phyloP scores from a whole-genome alignment of 495 filamentous ascomycete species.

The Sordaria brevicollis region DNA sequence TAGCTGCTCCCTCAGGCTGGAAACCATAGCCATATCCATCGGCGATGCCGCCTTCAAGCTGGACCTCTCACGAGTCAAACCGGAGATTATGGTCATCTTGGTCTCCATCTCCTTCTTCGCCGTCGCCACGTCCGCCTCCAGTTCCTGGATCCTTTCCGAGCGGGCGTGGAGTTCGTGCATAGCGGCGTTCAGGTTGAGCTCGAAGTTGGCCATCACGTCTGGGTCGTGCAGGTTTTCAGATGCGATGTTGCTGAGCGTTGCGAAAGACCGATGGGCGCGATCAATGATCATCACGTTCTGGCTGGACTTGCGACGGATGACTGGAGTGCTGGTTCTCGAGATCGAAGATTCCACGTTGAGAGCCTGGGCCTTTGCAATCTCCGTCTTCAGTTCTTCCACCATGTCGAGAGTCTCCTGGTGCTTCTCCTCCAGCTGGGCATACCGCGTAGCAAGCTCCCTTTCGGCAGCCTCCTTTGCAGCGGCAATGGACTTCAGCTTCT shows the following conservation, averaged over 20 bases:
- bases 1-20: slow-evolving; percentile 76
- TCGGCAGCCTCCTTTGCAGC: slow-evolving; percentile 70
- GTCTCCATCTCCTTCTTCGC: slow-evolving; percentile 93
- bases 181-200: slow-evolving; percentile 78
- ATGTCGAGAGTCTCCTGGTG: slow-evolving; percentile 74
- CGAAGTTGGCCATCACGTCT: slow-evolving; percentile 84
- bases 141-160: slow-evolving; percentile 77
- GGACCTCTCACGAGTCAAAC: slow-evolving; percentile 82
- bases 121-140: slow-evolving; percentile 74
- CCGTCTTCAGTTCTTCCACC: slow-evolving; percentile 80
- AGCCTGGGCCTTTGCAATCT: slow-evolving; percentile 65
- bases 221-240: slow-evolving; percentile 70
- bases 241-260: slow-evolving; percentile 77
- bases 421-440: slow-evolving; percentile 67
- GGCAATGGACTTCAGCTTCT: slow-evolving; percentile 56
- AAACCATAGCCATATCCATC: slow-evolving; percentile 88
- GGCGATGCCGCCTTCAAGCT: slow-evolving; percentile 71
- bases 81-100: slow-evolving; percentile 89
- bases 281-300: slow-evolving; percentile 86
- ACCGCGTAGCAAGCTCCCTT: slow-evolving; percentile 59
- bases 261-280: slow-evolving; percentile 85
- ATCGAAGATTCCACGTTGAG: slow-evolving; percentile 47
- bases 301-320: slow-evolving; percentile 88
- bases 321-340: slow-evolving; percentile 50
- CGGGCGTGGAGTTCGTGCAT: slow-evolving; percentile 85